Base-by-base conservation (phyloP, 257 asterid genomes). In the Verbascum thapsus region DNA sequence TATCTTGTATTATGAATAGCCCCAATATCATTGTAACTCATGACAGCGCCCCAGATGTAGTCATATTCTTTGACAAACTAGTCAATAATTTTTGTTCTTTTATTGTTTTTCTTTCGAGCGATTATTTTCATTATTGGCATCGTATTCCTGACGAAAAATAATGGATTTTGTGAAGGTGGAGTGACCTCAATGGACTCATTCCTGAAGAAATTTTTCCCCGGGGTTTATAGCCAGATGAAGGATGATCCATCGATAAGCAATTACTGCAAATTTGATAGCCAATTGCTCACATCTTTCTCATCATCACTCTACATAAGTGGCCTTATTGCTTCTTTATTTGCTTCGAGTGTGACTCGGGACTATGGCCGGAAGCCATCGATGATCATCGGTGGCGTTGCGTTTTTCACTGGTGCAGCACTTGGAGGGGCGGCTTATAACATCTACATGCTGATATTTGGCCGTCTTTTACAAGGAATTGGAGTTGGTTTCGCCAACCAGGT, bases 401-500 rank as follows among this genome's bases (percentile, higher is more conserved):
- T 73, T 51, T 58, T 74, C 13, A 13, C 22, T 5, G 80, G 83
- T 11, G 73, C 83, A n/a, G 74, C 76, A 5, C 32, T 73, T 16
- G 73, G 76, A 1, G 79, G 82, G 1, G 73, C 73, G 39, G 79
- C 82, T 0, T 15, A 20, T 12, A 74, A 74, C 40, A 60, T 73
- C 10, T 43, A 56, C 72, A 70, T 77, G 83, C 65, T 77, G 5
- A 50, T 77, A 3, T 10, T 65, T 60, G 77, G 79, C 8, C 76
- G 83, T 6, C 41, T 69, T 71, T 39, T 77, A 39, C 76, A 73
- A 22, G 82, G 82, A 3, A 43, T 77, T 35, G 82, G 79, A 15
- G 58, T 77, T 35, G 82, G 82, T 43, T 77, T 77, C 48, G 63
- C 82, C 11, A 77, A 77, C 45, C 82, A 77, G 82, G 82, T 76